A percentile compares a stretch with the other conserved stretches of the same genome.
Conservation (phyloP, 139 green algal genomes). For the Yamagishiella unicocca region DNA sequence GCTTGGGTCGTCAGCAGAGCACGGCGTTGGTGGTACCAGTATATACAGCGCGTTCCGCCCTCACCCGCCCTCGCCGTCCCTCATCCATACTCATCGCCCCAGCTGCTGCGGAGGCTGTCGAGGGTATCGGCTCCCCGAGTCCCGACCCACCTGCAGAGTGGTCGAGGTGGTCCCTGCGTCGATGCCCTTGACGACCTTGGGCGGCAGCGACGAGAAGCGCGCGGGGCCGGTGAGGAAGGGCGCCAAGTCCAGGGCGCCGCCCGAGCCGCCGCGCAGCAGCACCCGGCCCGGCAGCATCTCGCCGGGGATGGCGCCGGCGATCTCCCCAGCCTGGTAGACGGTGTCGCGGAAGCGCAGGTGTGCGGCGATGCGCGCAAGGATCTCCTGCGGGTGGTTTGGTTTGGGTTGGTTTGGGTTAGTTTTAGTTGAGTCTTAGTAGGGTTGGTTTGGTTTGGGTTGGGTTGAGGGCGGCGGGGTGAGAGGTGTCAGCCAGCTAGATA, state of each 20-base stretch:
- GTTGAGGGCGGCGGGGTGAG: too few species aligned
- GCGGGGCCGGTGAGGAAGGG: constrained; percentile 31
- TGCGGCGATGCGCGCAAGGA: constrained; percentile 73
- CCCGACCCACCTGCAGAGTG: constrained; percentile 23
- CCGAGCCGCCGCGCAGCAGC: constrained; percentile 31
- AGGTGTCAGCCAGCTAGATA: too few species aligned
- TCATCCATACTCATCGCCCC: neutral
- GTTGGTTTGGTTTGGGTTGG: neutral
- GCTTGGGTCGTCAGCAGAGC: too few species aligned
- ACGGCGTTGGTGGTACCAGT: too few species aligned
- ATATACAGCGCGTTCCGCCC: neutral
- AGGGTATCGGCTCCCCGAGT: too few species aligned
- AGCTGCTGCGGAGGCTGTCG: too few species aligned
- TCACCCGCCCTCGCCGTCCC: neutral
- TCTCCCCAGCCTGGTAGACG: constrained; percentile 50
- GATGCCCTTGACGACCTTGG: neutral
- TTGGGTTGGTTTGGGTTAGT: neutral
- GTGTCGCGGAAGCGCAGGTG: constrained; percentile 71
- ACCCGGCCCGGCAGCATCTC: constrained; percentile 19
- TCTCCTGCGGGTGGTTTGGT: constrained; percentile 42
- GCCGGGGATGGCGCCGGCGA: constrained; percentile 26
- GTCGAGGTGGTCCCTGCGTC: constrained; percentile 34
- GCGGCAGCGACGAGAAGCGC: constrained; percentile 37
- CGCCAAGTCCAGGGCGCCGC: constrained; percentile 34
- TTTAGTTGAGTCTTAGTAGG: neutral